Evolutionary conservation across 371 early-diverging fungal species (phyloP).

Genomic region (Mucor saturninus): DNA sequence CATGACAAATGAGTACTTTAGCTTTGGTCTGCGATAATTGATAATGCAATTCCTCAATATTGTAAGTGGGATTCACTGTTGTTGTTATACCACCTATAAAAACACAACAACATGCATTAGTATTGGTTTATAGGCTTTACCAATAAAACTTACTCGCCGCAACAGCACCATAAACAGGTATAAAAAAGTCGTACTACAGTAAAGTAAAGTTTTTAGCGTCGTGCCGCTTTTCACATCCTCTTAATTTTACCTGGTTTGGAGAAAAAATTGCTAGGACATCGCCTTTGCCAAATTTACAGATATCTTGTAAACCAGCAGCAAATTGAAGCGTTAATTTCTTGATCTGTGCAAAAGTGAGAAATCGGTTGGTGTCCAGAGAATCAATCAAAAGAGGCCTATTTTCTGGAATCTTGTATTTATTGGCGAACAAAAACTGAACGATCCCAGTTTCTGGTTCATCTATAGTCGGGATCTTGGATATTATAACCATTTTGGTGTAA

Average conservation of each 20-base stretch:
- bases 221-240: not conserved
- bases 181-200: slow-evolving; percentile 39
- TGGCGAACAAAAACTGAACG: slow-evolving; percentile 20
- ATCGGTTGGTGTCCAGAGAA: slow-evolving; percentile 27
- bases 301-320: slow-evolving; percentile 74
- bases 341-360: slow-evolving; percentile 64
- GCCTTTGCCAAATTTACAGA: slow-evolving; percentile 57
- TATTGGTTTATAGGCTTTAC: slow-evolving; percentile 27
- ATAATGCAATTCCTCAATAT: slow-evolving; percentile 69
- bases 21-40: slow-evolving; percentile 74
- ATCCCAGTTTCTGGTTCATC: slow-evolving; percentile 19
- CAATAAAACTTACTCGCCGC: slow-evolving; percentile 36
- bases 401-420: slow-evolving; percentile 32
- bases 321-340: slow-evolving; percentile 57
- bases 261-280: slow-evolving; percentile 73
- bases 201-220: not conserved
- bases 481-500: slow-evolving; percentile 2
- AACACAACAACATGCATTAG: slow-evolving; percentile 49
- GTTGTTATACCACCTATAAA: slow-evolving; percentile 64
- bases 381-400: slow-evolving; percentile 63
- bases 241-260: slow-evolving; percentile 64
- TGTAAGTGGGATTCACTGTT: slow-evolving; percentile 79
- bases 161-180: slow-evolving; percentile 40
- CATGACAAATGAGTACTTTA: slow-evolving; percentile 56
- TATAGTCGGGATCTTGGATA: slow-evolving; percentile 1